Evolutionary conservation across 2,329 filamentous ascomycete species (phyloP).

Genomic region (Didymellaceae sp.): DNA sequence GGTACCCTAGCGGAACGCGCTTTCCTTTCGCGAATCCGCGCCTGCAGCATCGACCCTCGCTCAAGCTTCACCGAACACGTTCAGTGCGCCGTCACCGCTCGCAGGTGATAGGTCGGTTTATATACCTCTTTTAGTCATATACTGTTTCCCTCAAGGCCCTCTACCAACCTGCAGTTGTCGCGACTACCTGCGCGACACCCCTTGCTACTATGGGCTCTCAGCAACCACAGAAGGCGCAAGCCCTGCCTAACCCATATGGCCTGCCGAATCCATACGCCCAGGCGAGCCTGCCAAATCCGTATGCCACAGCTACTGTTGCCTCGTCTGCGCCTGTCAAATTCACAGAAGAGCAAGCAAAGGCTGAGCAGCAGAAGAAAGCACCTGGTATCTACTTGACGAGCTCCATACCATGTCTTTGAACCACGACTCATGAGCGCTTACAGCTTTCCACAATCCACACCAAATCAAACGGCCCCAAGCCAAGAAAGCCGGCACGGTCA

Average conservation of each 20-base stretch:
- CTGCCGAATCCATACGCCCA: slow-evolving; percentile 37
- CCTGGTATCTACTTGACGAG: slow-evolving; percentile 41
- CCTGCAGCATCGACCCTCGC: neutral
- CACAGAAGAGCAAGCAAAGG: slow-evolving; percentile 41
- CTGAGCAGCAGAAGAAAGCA: slow-evolving; percentile 42
- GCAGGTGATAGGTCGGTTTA: neutral
- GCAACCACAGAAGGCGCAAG: slow-evolving; percentile 31
- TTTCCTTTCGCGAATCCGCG: slow-evolving; percentile 11
- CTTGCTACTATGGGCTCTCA: slow-evolving; percentile 33
- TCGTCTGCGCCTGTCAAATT: slow-evolving; percentile 38
- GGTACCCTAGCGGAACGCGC: slow-evolving; percentile 9
- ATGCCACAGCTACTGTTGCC: slow-evolving; percentile 34
- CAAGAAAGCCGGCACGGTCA: slow-evolving; percentile 32
- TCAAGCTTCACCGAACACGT: neutral
- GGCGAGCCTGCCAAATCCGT: slow-evolving; percentile 37
- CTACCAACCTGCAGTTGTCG: neutral
- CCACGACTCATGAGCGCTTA: slow-evolving; percentile 36
- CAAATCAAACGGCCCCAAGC: slow-evolving; percentile 43
- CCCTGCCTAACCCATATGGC: slow-evolving; percentile 36
- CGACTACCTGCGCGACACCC: slow-evolving; percentile 5
- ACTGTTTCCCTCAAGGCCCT: neutral
- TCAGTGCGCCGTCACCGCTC: neutral
- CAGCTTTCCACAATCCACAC: slow-evolving; percentile 45
- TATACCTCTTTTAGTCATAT: neutral
- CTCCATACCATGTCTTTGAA: slow-evolving; percentile 28